phyloP scores from a whole-genome alignment of 2,329 filamentous ascomycete species.

The Chaetomiaceae sp. region DNA sequence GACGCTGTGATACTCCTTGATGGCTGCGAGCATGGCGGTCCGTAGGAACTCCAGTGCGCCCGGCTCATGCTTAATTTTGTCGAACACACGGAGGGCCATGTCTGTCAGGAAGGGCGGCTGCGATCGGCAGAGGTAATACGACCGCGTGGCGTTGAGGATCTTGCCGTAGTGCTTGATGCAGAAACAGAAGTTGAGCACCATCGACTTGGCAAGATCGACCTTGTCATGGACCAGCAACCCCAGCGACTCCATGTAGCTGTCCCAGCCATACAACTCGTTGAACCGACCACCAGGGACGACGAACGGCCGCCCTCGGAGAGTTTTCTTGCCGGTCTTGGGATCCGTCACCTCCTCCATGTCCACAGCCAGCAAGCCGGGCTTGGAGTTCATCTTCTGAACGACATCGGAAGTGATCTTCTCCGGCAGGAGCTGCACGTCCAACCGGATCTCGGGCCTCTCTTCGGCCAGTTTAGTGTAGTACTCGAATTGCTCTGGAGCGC shows the following conservation, averaged over 20 bases:
- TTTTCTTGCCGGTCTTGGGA: conserved; percentile 61
- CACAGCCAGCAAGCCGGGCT: conserved; percentile 83
- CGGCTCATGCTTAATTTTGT: conserved; percentile 83
- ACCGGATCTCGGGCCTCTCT: conserved; percentile 73
- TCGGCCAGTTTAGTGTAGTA: conserved; percentile 81
- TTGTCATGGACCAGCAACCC: conserved; percentile 82
- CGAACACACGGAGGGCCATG: conserved; percentile 91
- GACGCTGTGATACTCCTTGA: conserved; percentile 92
- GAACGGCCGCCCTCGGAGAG: conserved; percentile 78
- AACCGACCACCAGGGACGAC: conserved; percentile 97
- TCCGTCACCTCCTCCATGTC: conserved; percentile 76
- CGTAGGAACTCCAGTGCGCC: conserved; percentile 77
- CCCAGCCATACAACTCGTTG: conserved; percentile 98
- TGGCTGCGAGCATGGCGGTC: conserved; percentile 77
- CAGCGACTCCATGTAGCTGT: conserved; percentile 97
- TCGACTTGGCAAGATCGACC: conserved; percentile 81
- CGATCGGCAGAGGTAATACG: conserved; percentile 90
- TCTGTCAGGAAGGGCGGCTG: conserved; percentile 97
- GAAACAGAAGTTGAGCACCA: conserved; percentile 97
- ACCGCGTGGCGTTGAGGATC: conserved; percentile 92
- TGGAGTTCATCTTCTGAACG: conserved; percentile 76
- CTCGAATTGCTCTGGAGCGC: conserved; percentile 79
- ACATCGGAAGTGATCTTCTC: conserved; percentile 74
- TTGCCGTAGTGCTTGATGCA: conserved; percentile 98
- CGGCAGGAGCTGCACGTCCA: conserved; percentile 79